A percentile compares a stretch with the other conserved stretches of the same genome.
Evolutionary conservation across 345 rosid species (phyloP).

Genomic region (rapeseed (Brassica napus)): DNA sequence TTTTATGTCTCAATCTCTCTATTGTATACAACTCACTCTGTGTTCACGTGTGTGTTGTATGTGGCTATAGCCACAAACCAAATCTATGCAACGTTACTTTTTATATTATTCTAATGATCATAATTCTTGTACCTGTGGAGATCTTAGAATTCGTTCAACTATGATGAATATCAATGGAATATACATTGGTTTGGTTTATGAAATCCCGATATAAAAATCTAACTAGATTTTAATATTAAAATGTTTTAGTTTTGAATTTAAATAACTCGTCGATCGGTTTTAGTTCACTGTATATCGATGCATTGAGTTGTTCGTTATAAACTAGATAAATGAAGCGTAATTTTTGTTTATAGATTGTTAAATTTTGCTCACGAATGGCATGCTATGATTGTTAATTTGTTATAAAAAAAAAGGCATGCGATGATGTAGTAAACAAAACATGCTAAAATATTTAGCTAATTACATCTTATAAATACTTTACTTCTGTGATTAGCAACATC

Average conservation of each 20-base stretch:
- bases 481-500: background rate
- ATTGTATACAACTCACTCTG: conserved; percentile 36
- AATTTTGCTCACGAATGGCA: background rate
- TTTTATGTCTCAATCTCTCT: conserved; percentile 25
- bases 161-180: background rate
- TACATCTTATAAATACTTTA: background rate
- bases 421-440: background rate
- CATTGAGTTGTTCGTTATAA: background rate
- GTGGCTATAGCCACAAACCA: conserved; percentile 11
- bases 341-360: background rate
- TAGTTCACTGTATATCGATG: background rate
- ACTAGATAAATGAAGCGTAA: background rate
- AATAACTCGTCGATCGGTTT: background rate
- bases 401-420: background rate
- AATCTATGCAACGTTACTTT: conserved; percentile 21
- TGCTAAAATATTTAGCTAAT: background rate
- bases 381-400: background rate
- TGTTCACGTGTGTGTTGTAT: conserved; percentile 36
- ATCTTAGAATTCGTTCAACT: background rate
- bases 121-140: background rate
- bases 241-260: background rate
- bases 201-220: too few species aligned
- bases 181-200: background rate
- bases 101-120: background rate
- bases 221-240: too few species aligned